Percentiles rank a stretch among this genome's conserved stretches.
phyloP scores from a whole-genome alignment of 768 basidiomycete genomes.

The Tylopilus felleus region DNA sequence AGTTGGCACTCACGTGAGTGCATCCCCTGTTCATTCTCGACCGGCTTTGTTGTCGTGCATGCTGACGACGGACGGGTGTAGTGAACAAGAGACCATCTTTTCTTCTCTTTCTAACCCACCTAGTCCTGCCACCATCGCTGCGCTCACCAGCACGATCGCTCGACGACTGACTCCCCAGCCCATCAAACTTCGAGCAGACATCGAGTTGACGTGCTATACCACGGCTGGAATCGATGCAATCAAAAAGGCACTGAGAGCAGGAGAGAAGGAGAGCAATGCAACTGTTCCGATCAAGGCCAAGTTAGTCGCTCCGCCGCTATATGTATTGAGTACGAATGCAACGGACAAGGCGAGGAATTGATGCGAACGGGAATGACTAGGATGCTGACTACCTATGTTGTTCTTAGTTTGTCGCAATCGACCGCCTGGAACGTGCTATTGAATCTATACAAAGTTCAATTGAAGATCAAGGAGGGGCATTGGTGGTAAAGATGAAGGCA shows the following conservation, averaged over 20 bases:
- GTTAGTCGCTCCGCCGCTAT: conserved; percentile 93
- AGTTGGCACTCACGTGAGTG: conserved; percentile 86
- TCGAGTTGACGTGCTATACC: conserved; percentile 95
- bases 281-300: conserved; percentile 96
- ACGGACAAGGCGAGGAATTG: conserved; percentile 77
- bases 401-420: conserved; percentile 76
- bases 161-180: conserved; percentile 96
- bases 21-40: not conserved
- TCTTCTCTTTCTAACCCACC: conserved; percentile 59
- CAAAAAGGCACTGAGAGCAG: conserved; percentile 84
- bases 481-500: conserved; percentile 97
- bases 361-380: not conserved
- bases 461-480: conserved; percentile 76
- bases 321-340: conserved; percentile 92
- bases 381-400: not conserved
- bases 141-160: conserved; percentile 82
- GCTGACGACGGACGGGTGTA: conserved; percentile 21
- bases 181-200: conserved; percentile 97
- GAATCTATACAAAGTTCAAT: conserved; percentile 86
- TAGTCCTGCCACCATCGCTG: conserved; percentile 51
- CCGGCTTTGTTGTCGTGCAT: not conserved
- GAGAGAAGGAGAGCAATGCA: conserved; percentile 84
- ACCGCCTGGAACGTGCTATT: conserved; percentile 90
- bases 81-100: conserved; percentile 81
- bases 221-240: conserved; percentile 97